Base-by-base conservation (phyloP, 176 grass and related monocot genomes). In the Carex parvula region DNA sequence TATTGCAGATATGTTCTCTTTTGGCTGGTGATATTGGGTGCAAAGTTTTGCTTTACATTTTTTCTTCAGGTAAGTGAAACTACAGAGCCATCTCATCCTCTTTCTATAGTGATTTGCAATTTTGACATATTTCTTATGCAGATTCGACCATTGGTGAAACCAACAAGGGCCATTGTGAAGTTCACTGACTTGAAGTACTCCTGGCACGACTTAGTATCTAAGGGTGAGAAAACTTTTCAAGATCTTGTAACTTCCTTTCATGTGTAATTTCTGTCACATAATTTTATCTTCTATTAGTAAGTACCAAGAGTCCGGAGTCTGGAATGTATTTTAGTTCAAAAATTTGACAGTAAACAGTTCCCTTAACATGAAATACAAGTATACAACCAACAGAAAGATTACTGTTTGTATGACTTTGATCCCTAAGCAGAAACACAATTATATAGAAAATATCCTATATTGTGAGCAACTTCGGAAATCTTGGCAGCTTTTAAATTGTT, bases 41-140 rank as follows among this genome's bases (percentile, higher is more conserved):
- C 88, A 58, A 97, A 97, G 77, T 97, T 94, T 92, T 92, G 92
- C 46, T 97, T 97, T 79, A 89, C 94, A 63, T 97, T 94, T 94
- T 97, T 97, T 91, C 94, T 97, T 75, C 94, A 97, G 94, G 94
- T 81, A 94, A 88, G 87, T 16, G 7, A 56, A 77, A 77, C 24
- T 77, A 73, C 3, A 44, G 46, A 55, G 5, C 22, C 73, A 56
- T 14, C 33, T 77, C 50, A 75, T 75, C 46, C 20, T 75, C 50
- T 76, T 76, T 76, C 71, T 76, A 14, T 24, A 53, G 11, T 55
- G 24, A 32, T 77, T 46, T 67, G 56, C 63, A 75, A 68, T 33
- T 61, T 86, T 85, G 58, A 84, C 81, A 60, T 10, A 3, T 89
- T 84, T 76, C 22, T 86, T 79, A 87, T 91, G 86, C 94, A 97